Evolutionary conservation across 2,329 filamentous ascomycete genomes (phyloP).

Genomic region (Trichoderma citrinoviride): DNA sequence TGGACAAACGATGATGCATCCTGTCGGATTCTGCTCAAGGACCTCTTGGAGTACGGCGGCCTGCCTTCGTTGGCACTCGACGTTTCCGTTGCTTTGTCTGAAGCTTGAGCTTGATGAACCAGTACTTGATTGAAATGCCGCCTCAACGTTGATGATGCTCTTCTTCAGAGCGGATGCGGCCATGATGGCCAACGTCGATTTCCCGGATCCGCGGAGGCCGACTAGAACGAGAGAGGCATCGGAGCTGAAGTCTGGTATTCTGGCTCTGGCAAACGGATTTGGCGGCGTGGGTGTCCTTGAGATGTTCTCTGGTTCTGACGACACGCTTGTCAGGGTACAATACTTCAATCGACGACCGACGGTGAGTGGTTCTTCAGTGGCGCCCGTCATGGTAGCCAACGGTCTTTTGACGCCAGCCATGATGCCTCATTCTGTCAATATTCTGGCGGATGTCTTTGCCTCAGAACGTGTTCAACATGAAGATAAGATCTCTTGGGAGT

Average conservation of each 20-base stretch:
- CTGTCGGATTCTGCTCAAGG: not conserved
- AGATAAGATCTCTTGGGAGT: no score
- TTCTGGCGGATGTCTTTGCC: not conserved
- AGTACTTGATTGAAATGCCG: not conserved
- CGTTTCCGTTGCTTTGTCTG: slow-evolving; percentile 2
- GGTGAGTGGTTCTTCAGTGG: not conserved
- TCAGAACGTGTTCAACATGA: no score
- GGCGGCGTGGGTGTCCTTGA: slow-evolving; percentile 16
- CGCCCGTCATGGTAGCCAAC: not conserved
- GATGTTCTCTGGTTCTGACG: not conserved
- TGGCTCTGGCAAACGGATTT: not conserved
- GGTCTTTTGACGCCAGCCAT: slow-evolving; percentile 18
- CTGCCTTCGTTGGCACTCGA: not conserved
- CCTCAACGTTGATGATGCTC: slow-evolving; percentile 10
- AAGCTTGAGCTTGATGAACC: slow-evolving; percentile 4
- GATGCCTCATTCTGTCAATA: slow-evolving; percentile 1
- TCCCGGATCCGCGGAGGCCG: slow-evolving; percentile 8
- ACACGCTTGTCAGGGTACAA: not conserved
- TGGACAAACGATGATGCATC: slow-evolving; percentile 14
- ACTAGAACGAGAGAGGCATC: slow-evolving; percentile 9
- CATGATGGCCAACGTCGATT: slow-evolving; percentile 17
- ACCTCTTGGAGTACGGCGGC: slow-evolving; percentile 1
- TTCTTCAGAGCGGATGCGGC: slow-evolving; percentile 12
- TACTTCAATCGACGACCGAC: not conserved
- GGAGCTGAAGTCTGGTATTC: slow-evolving; percentile 4